Base-by-base conservation (phyloP, 2,329 filamentous ascomycete species). In the Gyromitra esculenta region DNA sequence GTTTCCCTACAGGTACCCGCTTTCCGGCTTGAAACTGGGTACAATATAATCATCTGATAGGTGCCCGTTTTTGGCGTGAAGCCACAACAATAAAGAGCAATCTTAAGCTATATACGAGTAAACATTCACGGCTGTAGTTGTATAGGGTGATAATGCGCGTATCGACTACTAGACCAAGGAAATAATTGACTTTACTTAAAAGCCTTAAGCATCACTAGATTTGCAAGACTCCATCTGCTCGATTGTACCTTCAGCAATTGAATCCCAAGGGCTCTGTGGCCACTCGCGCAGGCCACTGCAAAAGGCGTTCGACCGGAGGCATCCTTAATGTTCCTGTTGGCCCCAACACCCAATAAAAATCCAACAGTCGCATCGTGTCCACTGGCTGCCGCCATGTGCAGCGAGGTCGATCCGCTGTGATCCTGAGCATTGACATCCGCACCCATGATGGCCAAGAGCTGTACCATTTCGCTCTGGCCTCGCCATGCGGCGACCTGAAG, bases 311-410 rank as follows among this genome's bases (percentile, higher is more conserved):
- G 45, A 5, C 39, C 52, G 6, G 37, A 43, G 18, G 37, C 37
- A 21, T 69, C 54, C 18, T 39, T 69, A 1, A 18, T 18, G 6
- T n/a, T n/a, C 48, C 11, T 39, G 13, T 69, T 39, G 5, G 76
- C 78, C 41, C 78, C 78, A 57, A 64, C 45, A 56, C 79, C 78
- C 48, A 80, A 73, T 5, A 81, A 73, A 25, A 77, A 73, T 50
- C 66, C 69, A 31, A 79, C 78, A 31, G 77, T 56, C 54, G 78
- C 79, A 5, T 75, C 70, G 57, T 80, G 79, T 7, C 80, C 80
- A 54, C 76, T 75, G 8, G 73, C 76, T 31, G 79, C 77, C 11
- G 80, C 78, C 70, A 73, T 75, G 67, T 81, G 69, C 11, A 74
- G 45, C 2, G 73, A 21, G 6, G 70, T 73, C 52, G 45, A 63